phyloP scores from a whole-genome alignment of 495 filamentous ascomycete genomes.

The Terfezia boudieri region DNA sequence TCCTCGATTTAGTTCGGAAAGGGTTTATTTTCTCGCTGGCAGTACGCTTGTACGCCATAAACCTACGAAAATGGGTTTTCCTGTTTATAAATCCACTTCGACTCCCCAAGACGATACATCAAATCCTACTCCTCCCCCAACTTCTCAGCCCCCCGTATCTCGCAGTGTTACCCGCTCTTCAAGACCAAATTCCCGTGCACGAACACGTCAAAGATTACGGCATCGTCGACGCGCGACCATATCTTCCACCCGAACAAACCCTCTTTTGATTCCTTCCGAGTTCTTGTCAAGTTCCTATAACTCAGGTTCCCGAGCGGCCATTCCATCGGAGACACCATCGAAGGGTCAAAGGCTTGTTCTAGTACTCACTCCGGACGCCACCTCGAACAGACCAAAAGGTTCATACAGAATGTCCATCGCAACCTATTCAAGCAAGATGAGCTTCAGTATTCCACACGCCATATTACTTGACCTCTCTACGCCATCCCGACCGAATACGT shows the following conservation, averaged over 20 bases:
- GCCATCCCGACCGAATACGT: not conserved
- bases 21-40: not conserved
- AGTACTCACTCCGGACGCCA: not conserved
- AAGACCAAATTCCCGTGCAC: not conserved
- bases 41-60: not conserved
- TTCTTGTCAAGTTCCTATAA: not conserved
- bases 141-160: not conserved
- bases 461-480: not conserved
- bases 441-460: not conserved
- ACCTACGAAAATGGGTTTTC: not conserved
- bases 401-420: not conserved
- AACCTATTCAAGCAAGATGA: not conserved
- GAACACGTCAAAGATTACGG: not conserved
- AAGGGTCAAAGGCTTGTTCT: not conserved
- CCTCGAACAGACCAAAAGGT: not conserved
- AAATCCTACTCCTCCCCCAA: not conserved
- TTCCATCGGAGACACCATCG: not conserved
- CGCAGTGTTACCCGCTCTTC: not conserved
- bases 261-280: not conserved
- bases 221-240: not conserved
- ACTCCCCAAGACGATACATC: not conserved
- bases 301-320: not conserved
- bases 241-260: too few species aligned
- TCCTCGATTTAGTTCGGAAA: not conserved
- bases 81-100: not conserved